Conservation (phyloP, 306 rosid genomes). For the Arachis stenosperma region DNA sequence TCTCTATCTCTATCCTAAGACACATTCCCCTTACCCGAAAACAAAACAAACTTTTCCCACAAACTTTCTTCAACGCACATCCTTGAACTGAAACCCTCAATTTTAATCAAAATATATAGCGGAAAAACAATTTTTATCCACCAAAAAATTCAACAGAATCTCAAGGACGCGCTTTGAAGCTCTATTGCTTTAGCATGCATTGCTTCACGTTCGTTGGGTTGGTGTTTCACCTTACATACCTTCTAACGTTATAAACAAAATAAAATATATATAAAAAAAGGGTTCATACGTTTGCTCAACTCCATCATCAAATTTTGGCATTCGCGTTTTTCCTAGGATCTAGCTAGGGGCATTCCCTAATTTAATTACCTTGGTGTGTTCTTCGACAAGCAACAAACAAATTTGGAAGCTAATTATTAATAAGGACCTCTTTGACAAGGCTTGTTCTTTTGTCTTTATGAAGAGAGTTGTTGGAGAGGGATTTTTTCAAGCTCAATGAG, state of each 20-base stretch:
- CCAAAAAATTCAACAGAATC: conserved; percentile 11
- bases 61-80: conserved; percentile 21
- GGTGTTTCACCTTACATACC: conserved; percentile 11
- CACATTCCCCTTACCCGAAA: conserved; percentile 24
- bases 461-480: conserved; percentile 31
- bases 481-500: conserved; percentile 50
- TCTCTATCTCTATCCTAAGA: conserved; percentile 30
- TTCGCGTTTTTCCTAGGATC: conserved; percentile 33
- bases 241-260: too few species aligned
- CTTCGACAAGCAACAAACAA: neutral
- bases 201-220: conserved; percentile 22
- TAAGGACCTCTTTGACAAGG: neutral
- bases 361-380: neutral
- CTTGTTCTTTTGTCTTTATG: neutral
- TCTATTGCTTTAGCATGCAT: conserved; percentile 34
- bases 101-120: neutral
- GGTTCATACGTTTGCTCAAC: neutral
- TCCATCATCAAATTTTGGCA: conserved; percentile 13
- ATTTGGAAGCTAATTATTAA: conserved; percentile 6
- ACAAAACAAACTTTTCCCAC: conserved; percentile 35
- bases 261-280: too few species aligned
- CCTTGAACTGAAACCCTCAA: conserved; percentile 19
- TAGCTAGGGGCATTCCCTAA: conserved; percentile 19
- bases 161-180: conserved; percentile 26
- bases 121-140: neutral